Percentiles rank a stretch among this genome's conserved stretches.
Conservation (phyloP, 2,329 filamentous ascomycete species). For the Phyllosticta citribraziliensis region DNA sequence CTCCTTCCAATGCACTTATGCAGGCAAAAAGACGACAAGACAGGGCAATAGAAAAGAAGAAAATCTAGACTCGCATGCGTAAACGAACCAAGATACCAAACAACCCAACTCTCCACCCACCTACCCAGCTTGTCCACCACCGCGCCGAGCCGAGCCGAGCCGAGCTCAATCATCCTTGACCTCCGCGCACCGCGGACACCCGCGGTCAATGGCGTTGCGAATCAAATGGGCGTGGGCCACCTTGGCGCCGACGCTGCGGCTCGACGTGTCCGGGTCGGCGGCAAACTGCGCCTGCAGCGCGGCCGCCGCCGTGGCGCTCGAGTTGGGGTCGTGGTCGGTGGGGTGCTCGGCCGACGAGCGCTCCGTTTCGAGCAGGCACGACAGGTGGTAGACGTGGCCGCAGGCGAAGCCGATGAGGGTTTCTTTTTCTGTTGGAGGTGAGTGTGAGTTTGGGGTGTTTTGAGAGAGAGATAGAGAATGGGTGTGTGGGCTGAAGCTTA, state of each 20-base stretch:
- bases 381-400: conserved; percentile 70
- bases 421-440: conserved; percentile 45
- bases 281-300: conserved; percentile 34
- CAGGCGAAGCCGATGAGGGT: conserved; percentile 73
- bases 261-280: conserved; percentile 30
- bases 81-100: not conserved
- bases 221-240: conserved; percentile 77
- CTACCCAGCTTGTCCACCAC: not conserved
- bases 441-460: not conserved
- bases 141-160: no score
- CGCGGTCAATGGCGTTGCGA: conserved; percentile 56
- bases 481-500: conserved; percentile 15
- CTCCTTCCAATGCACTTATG: no score
- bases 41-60: no score
- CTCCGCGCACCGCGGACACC: conserved; percentile 34
- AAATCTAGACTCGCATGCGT: no score
- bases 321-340: not conserved
- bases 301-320: conserved; percentile 33
- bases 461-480: not conserved
- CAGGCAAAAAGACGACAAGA: no score
- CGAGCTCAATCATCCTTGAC: not conserved
- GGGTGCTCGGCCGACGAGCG: not conserved
- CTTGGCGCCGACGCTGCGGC: conserved; percentile 69
- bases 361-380: conserved; percentile 50
- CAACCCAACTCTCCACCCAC: not conserved